These are phyloP conservation scores for Pascua guehoae DNA, from an alignment of 1,284 basidiomycete genomes.

Conservation along the genomic window DNA sequence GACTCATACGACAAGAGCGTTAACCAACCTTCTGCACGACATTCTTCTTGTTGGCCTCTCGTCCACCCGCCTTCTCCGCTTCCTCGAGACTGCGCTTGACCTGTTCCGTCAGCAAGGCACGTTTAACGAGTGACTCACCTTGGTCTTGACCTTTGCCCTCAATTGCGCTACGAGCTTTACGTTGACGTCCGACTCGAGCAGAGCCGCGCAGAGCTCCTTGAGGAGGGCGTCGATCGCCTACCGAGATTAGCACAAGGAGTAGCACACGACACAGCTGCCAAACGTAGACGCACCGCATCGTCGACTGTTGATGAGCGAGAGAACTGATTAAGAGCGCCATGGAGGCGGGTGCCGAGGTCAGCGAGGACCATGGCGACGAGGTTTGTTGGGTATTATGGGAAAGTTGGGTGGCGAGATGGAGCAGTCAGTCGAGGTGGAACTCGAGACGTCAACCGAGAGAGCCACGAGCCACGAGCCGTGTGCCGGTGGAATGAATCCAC, in stretches of 20 bases:
- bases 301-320: conserved; percentile 80
- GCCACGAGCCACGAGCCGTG: too few relatives aligned
- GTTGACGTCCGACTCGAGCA: conserved; percentile 96
- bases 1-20: not conserved
- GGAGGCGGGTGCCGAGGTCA: conserved; percentile 90
- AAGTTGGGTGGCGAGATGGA: not conserved
- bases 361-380: conserved; percentile 78
- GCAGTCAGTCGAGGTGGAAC: not conserved
- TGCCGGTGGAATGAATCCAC: too few relatives aligned
- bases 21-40: conserved; percentile 78
- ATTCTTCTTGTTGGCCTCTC: conserved; percentile 77
- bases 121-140: conserved; percentile 55
- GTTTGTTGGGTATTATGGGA: not conserved
- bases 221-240: conserved; percentile 89
- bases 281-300: conserved; percentile 62
- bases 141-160: conserved; percentile 83
- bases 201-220: conserved; percentile 89
- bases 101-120: conserved; percentile 12
- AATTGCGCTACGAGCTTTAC: conserved; percentile 89
- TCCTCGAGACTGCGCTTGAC: conserved; percentile 55
- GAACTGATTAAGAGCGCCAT: conserved; percentile 86
- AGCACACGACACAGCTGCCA: not conserved
- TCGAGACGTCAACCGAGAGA: not conserved
- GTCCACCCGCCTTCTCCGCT: conserved; percentile 67
- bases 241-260: not conserved